Base-by-base conservation (phyloP, 2,329 filamentous ascomycete genomes). In the Penicillium sp. region DNA sequence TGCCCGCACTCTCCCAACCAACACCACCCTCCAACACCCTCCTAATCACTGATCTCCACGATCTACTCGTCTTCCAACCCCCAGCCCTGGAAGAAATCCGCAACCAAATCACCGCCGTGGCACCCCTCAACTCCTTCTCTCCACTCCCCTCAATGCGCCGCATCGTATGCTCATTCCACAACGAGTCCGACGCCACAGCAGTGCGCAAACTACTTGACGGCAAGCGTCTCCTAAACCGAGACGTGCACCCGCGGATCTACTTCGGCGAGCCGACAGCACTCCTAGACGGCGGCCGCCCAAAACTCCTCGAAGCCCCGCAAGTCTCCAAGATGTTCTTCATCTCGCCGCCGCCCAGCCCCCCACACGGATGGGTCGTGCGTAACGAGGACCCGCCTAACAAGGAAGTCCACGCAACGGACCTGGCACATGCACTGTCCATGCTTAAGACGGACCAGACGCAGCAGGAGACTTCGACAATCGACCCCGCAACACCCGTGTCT, bases 271-370 rank as follows among this genome's bases (percentile, higher is more conserved):
- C 73, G 10, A 83, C 83, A 31, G 78, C 81, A 10, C 72, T 82
- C 57, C 60, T 72, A 8, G 65, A 65, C 58, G 71, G 65, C 13
- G 65, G 63, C 23, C 72, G 72, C 31, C 73, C 69, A 45, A 78
- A 79, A 21, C 79, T 83, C 55, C 76, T 85, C 10, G 75, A 82
- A 56, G 78, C 80, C 5, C 85, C 85, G 2, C 81, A 86, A 55
- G 75, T 78, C 50, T 79, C 84, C 57, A 86, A 86, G 68, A 75
- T 87, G 44, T 87, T 87, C 78, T 87, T 88, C 72, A 87, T 88
- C 72, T 82, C 78, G 44, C 85, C 85, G 50, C 85, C 85, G 13
- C 85, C 85, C 0, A 81, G 78, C 58, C 85, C 85, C 45, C 85
- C 85, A 2, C 82, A 85, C 69, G 85, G 85, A 47, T 88, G 85